These are phyloP conservation scores for Suillus tomentosus DNA, from an alignment of 768 basidiomycete species.

Conservation along the genomic window DNA sequence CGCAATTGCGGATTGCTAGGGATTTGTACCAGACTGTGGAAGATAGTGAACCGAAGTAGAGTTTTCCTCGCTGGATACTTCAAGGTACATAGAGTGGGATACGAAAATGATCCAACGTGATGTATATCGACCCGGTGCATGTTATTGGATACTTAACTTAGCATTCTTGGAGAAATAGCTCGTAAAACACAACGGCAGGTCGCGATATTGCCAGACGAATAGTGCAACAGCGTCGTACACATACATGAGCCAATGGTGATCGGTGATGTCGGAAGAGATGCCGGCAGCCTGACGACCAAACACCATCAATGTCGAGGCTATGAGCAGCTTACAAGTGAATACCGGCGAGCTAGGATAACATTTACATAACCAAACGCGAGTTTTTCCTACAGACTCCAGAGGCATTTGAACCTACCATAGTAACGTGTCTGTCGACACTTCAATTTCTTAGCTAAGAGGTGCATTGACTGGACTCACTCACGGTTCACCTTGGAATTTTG, in stretches of 20 bases:
- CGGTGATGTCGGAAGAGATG: slow-evolving; percentile 1
- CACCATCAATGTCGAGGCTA: neutral
- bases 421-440: slow-evolving; percentile 21
- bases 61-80: neutral
- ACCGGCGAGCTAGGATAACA: slow-evolving; percentile 2
- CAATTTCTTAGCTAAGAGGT: slow-evolving; percentile 44
- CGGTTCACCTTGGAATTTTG: neutral
- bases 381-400: neutral
- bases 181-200: neutral
- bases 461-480: slow-evolving; percentile 32
- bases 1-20: slow-evolving; percentile 76
- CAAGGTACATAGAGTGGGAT: neutral
- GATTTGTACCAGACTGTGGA: slow-evolving; percentile 87
- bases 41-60: slow-evolving; percentile 60
- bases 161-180: neutral
- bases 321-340: neutral
- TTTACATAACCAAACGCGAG: neutral
- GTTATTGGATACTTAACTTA: neutral
- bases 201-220: slow-evolving; percentile 1
- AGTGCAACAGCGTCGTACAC: slow-evolving; percentile 1
- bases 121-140: neutral
- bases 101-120: neutral
- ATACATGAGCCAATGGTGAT: slow-evolving; percentile 4
- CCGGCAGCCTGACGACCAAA: neutral
- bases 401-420: neutral